Evolutionary conservation across 768 basidiomycete species (phyloP), one percentile per base, ranked within the genome.

Genomic region (Gelatoporia subvermispora): DNA sequence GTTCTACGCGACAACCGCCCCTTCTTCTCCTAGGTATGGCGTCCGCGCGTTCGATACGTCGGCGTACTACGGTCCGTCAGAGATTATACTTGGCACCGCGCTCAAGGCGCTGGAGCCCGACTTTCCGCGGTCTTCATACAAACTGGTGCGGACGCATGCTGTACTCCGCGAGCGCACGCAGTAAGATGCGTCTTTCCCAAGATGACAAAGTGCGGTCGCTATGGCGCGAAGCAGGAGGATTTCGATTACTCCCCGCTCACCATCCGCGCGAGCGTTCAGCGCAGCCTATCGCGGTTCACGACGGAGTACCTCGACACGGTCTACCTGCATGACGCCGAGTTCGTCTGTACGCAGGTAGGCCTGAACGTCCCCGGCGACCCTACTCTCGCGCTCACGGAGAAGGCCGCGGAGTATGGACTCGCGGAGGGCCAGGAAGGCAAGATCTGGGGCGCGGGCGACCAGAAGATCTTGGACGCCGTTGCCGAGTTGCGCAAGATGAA

Each of bases 171-270:
- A 17, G 15, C 20, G 20, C 9, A 21, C 42, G 13, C 21, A 20
- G 18, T 35, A 15, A 49, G 18, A 43, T 35, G 44, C 20, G 35
- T 21, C 17, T 24, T 3, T 7, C 41, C 2, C 48, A 31, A 92
- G 88, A 84, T 91, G 70, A 90, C 89, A 9, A 94, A 94, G 63
- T 88, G 86, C 51, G 92, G 92, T 20, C 77, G 91, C 31, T 88
- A 85, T 60, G 88, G 86, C 8, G 34, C 60, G 16, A 60, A 58
- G 21, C 60, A 59, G 16, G 66, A 69, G 1, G 69, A 73, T 37
- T 93, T 93, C 55, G 87, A 94, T 65, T 93, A 93, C 65, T 71
- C 77, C 2, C 84, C 87, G 1, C 54, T 61, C 4, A 79, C 75
- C 31, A 78, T 94, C 46, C 79, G 84, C 16, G 70, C 73, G 18